Percentiles rank a stretch among this genome's conserved stretches.
Conservation (phyloP, 352 stramenopile species). For the Pythium chondricola region DNA sequence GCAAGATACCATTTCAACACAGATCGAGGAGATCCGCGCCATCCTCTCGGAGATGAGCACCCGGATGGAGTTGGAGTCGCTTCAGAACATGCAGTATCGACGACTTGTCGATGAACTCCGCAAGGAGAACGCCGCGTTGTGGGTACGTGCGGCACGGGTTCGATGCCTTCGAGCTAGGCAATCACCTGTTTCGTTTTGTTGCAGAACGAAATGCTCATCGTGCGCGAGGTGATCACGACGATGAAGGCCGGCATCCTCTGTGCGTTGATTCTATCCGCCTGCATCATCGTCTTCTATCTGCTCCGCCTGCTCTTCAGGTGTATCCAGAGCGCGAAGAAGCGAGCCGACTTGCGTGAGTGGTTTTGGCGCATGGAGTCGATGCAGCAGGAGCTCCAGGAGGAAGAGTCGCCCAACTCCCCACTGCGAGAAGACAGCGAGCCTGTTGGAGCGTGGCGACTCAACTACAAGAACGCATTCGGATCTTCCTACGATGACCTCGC, state of each 20-base stretch:
- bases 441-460: constrained; percentile 37
- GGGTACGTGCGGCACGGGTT: constrained; percentile 22
- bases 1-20: constrained; percentile 39
- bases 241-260: constrained; percentile 82
- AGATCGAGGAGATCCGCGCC: constrained; percentile 46
- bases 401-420: constrained; percentile 9
- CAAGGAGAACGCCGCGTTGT: constrained; percentile 22
- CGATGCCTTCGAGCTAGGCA: background rate
- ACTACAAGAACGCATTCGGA: constrained; percentile 70
- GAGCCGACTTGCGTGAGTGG: constrained; percentile 69
- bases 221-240: constrained; percentile 79
- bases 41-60: constrained; percentile 35
- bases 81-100: constrained; percentile 8
- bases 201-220: constrained; percentile 72
- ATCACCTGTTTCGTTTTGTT: background rate
- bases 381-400: constrained; percentile 8
- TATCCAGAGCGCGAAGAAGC: constrained; percentile 60
- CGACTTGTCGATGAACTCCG: constrained; percentile 16
- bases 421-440: constrained; percentile 1
- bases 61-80: constrained; percentile 11
- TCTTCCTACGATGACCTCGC: constrained; percentile 72
- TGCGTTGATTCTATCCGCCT: constrained; percentile 56
- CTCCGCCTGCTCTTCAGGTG: constrained; percentile 64
- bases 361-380: constrained; percentile 58
- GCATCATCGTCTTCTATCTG: constrained; percentile 73